These are phyloP conservation scores for Asterophora lycoperdoides DNA, from an alignment of 768 basidiomycete genomes.

Conservation along the genomic window DNA sequence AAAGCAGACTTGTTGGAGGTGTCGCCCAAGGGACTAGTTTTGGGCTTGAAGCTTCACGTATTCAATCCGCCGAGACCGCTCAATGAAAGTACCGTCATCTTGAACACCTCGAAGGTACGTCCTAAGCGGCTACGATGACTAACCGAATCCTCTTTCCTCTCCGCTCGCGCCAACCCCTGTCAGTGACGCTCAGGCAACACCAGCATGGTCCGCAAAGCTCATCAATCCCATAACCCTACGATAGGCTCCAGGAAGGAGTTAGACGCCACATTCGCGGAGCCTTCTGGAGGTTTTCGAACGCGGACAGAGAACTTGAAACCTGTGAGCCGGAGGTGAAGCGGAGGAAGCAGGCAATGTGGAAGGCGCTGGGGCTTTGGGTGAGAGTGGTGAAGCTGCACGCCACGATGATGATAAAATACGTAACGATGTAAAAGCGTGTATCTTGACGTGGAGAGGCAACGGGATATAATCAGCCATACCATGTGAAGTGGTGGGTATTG, in stretches of 20 bases:
- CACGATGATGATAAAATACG: no score
- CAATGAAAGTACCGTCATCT: slow-evolving; percentile 75
- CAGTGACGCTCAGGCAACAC: slow-evolving; percentile 14
- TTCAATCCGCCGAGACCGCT: slow-evolving; percentile 55
- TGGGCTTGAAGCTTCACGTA: slow-evolving; percentile 54
- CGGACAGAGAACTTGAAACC: slow-evolving; percentile 38
- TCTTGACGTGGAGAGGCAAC: no score
- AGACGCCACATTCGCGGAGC: no score
- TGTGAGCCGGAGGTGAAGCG: slow-evolving; percentile 32
- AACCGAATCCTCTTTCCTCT: slow-evolving; percentile 21
- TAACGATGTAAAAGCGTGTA: no score
- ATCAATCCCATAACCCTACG: no score
- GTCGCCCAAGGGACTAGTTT: slow-evolving; percentile 81
- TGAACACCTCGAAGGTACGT: slow-evolving; percentile 72
- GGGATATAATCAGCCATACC: no score
- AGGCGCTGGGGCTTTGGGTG: no score
- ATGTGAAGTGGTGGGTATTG: no score
- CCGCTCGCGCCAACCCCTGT: slow-evolving; percentile 49
- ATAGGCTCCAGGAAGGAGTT: no score
- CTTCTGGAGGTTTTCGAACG: slow-evolving; percentile 55
- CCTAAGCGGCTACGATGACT: slow-evolving; percentile 38
- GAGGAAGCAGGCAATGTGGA: no score
- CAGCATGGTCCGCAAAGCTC: no score
- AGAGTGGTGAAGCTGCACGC: no score
- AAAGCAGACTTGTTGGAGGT: slow-evolving; percentile 75